Evolutionary conservation across 2,329 filamentous ascomycete genomes (phyloP), one percentile per base, ranked within the genome.

Genomic region (Diplodia intermedia): DNA sequence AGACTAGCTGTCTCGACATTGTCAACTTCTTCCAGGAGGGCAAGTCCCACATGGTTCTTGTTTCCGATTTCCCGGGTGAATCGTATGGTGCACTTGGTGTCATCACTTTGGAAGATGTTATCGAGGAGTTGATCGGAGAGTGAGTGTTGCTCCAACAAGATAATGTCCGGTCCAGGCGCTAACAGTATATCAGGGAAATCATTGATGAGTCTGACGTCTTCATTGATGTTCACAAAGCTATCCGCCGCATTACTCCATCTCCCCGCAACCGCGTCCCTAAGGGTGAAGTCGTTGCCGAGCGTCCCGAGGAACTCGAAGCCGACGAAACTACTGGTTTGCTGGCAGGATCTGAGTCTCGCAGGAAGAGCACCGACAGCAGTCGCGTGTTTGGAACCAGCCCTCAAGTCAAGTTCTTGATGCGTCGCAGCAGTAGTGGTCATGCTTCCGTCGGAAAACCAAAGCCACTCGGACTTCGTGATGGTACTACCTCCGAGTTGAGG

Each of bases 11-110:
- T 78, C 82, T 99, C 67, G 95, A 99, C 78, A 98, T 99, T 75
- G 93, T 99, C 81, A 99, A 99, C 82, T 99, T 97, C 80, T 99
- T 99, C 83, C 95, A 99, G 79, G 95, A 99, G 83, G 95, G 95
- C 74, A 99, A 99, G 79, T 97, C 94, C 1, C 95, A 99, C 79
- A 97, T 99, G 94, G 94, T 98, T 0, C 84, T 99, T 33, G 95
- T 98, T 9, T 97, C 94, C 0, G 92, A 97, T 75, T 87, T 83
- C 71, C 95, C 95, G 0, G 94, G 94, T n/a, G 92, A 96, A 72
- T 90, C 97, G 74, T 89, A 91, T 74, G 95, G 95, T 55, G 93
- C 94, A 6, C 83, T 97, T 14, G 95, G 95, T 67, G 95, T 99
- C 3, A 93, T 99, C 18, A 99, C 95, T 0, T 83, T 99, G 2